A percentile compares a stretch with the other conserved stretches of the same genome.
Evolutionary conservation across 768 basidiomycete genomes (phyloP).

Genomic region (Lactifluus echinatus): DNA sequence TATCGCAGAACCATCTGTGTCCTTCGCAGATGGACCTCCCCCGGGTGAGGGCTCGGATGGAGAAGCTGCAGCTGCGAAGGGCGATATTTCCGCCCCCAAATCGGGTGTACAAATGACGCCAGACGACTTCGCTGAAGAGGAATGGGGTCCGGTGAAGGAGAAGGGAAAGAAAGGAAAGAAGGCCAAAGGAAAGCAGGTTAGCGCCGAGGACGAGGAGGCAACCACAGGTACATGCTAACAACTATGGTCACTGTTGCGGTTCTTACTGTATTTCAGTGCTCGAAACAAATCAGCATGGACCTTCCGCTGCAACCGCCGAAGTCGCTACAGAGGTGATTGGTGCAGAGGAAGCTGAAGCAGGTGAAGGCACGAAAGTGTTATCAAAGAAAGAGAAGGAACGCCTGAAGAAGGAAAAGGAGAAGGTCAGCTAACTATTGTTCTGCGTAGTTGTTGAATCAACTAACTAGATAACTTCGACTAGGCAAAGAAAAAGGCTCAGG

Average conservation of each 20-base stretch:
- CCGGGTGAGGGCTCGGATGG: constrained; percentile 27
- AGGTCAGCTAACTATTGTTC: constrained; percentile 38
- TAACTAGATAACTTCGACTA: constrained; percentile 25
- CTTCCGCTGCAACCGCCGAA: constrained; percentile 15
- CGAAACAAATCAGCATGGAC: constrained; percentile 15
- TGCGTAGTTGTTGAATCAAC: not conserved
- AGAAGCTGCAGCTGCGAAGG: constrained; percentile 28
- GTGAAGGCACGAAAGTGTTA: constrained; percentile 55
- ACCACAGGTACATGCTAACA: constrained; percentile 19
- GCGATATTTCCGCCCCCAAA: constrained; percentile 26
- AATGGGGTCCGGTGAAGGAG: constrained; percentile 31
- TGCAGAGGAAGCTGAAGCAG: constrained; percentile 43
- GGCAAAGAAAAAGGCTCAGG: constrained; percentile 94
- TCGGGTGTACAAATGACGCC: constrained; percentile 30
- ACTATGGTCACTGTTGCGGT: not conserved
- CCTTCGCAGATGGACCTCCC: constrained; percentile 22
- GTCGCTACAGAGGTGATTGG: constrained; percentile 25
- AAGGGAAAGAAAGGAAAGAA: constrained; percentile 47
- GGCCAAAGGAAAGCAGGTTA: constrained; percentile 40
- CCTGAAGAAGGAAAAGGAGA: constrained; percentile 94
- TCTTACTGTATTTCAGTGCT: not conserved
- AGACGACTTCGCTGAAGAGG: constrained; percentile 42
- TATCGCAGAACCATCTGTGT: constrained; percentile 18
- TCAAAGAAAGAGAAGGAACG: constrained; percentile 97
- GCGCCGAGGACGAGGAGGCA: constrained; percentile 32